These are phyloP conservation scores for Starmerella asiatica DNA, from an alignment of 805 yeast genomes.

Conservation along the genomic window DNA sequence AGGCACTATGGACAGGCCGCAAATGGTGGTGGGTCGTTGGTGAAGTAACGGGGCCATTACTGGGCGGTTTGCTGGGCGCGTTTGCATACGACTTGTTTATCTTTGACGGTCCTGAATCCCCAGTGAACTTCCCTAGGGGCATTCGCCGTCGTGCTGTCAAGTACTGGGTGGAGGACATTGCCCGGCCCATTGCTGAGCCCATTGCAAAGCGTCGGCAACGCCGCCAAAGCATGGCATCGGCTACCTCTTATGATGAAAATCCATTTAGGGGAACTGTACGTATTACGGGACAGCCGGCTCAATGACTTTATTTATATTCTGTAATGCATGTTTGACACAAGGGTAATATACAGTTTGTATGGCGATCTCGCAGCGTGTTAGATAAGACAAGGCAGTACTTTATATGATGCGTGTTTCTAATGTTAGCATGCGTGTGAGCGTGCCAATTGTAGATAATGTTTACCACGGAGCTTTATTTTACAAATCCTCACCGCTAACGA, in stretches of 20 bases:
- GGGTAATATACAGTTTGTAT: too few species aligned
- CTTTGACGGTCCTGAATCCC: slow-evolving; percentile 41
- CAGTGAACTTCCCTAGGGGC: slow-evolving; percentile 29
- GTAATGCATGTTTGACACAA: too few species aligned
- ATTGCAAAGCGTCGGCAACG: background rate
- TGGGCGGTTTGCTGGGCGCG: slow-evolving; percentile 39
- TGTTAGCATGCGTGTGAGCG: background rate
- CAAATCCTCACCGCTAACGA: slow-evolving; percentile 12
- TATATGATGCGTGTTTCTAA: background rate
- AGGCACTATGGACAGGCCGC: slow-evolving; percentile 28
- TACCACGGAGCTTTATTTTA: background rate
- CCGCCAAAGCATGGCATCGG: background rate
- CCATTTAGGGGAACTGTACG: slow-evolving; percentile 1
- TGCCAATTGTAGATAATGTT: background rate
- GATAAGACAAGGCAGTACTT: too few species aligned
- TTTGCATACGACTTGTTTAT: slow-evolving; percentile 38
- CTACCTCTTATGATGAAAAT: background rate
- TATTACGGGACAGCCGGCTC: slow-evolving; percentile 7
- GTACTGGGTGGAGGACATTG: slow-evolving; percentile 1
- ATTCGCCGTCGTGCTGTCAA: slow-evolving; percentile 1
- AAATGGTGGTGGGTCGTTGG: slow-evolving; percentile 17
- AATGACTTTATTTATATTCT: too few species aligned
- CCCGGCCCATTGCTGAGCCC: background rate
- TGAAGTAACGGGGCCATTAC: slow-evolving; percentile 35
- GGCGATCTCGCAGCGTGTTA: too few species aligned